phyloP scores from a whole-genome alignment of 768 basidiomycete species.

The Mycena leptocephala region DNA sequence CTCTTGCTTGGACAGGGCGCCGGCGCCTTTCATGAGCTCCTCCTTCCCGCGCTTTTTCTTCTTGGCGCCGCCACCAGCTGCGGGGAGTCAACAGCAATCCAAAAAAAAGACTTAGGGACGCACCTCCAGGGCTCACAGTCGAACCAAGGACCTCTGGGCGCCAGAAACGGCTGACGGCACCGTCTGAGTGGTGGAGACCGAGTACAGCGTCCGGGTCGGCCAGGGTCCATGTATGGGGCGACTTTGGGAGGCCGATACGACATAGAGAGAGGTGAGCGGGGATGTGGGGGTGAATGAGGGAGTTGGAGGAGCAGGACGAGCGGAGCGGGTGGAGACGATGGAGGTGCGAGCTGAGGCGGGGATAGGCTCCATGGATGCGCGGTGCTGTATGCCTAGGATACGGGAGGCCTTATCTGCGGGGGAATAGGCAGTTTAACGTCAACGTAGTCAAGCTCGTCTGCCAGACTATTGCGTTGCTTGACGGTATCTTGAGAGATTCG shows the following conservation, averaged over 20 bases:
- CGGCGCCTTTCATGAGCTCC: conserved; percentile 81
- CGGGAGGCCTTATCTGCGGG: conserved; percentile 82
- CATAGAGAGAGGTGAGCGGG: conserved; percentile 88
- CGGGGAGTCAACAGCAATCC: background rate
- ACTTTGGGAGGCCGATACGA: conserved; percentile 93
- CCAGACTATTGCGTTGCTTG: conserved; percentile 62
- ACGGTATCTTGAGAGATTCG: conserved; percentile 48
- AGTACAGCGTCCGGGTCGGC: conserved; percentile 88
- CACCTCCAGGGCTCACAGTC: conserved; percentile 82
- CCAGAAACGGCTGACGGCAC: conserved; percentile 93
- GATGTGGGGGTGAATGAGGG: conserved; percentile 79
- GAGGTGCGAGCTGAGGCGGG: conserved; percentile 84
- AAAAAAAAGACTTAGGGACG: background rate
- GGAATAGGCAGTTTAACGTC: conserved; percentile 57
- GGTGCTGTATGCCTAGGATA: conserved; percentile 82
- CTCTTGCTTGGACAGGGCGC: conserved; percentile 88
- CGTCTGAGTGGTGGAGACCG: conserved; percentile 87
- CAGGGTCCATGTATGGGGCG: conserved; percentile 92
- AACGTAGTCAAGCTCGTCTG: conserved; percentile 85
- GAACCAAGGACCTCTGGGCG: conserved; percentile 92
- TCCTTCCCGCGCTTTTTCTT: conserved; percentile 82
- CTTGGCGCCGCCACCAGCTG: conserved; percentile 78
- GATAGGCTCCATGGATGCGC: conserved; percentile 87
- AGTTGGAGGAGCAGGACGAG: conserved; percentile 68
- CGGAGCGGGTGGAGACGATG: conserved; percentile 83